A percentile compares a stretch with the other conserved stretches of the same genome.
Evolutionary conservation across 148 eudicot species (phyloP).

Genomic region (Spergularia marina): DNA sequence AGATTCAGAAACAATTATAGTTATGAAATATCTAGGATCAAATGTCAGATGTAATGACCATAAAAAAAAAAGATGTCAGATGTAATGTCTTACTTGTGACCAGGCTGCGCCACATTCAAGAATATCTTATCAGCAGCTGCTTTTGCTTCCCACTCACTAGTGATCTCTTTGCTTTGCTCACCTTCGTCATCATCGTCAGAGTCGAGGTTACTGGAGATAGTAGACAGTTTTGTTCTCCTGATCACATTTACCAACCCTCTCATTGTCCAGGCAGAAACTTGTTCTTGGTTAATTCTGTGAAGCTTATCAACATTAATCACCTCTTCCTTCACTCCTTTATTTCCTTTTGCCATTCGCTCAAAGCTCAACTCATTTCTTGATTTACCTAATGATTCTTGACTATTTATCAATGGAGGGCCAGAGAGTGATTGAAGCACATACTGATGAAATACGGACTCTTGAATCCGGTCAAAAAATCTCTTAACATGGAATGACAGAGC

Average conservation of each 20-base stretch:
- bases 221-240: slow-evolving; percentile 51
- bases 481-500: slow-evolving; percentile 78
- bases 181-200: slow-evolving; percentile 45
- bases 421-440: slow-evolving; percentile 80
- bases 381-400: slow-evolving; percentile 17
- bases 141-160: slow-evolving; percentile 76
- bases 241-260: slow-evolving; percentile 64
- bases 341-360: slow-evolving; percentile 34
- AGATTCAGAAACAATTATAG: background rate
- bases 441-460: slow-evolving; percentile 73
- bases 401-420: slow-evolving; percentile 47
- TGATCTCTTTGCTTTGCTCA: slow-evolving; percentile 52
- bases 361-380: slow-evolving; percentile 45
- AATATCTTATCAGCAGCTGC: slow-evolving; percentile 58
- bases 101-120: slow-evolving; percentile 62
- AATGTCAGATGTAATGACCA: background rate
- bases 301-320: slow-evolving; percentile 76
- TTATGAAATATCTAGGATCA: background rate
- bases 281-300: slow-evolving; percentile 62
- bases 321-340: slow-evolving; percentile 41
- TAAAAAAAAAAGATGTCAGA: background rate
- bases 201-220: slow-evolving; percentile 55
- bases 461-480: slow-evolving; percentile 84
- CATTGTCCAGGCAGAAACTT: slow-evolving; percentile 91
- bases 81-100: slow-evolving; percentile 44